Conservation (phyloP, 2,329 filamentous ascomycete genomes). For the Myriosclerotinia scirpicola region DNA sequence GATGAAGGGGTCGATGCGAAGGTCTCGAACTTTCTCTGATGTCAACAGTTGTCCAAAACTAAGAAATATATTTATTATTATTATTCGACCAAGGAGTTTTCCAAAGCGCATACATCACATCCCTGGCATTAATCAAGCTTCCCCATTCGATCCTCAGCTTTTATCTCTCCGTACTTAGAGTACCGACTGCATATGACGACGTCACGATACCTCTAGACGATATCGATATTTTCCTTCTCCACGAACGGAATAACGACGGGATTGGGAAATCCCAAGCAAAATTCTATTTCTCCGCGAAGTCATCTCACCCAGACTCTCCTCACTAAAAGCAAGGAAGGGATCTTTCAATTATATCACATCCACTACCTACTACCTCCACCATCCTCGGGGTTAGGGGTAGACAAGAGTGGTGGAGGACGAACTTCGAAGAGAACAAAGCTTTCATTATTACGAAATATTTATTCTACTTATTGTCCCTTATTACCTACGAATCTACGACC, state of each 20-base stretch:
- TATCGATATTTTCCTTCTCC: not conserved
- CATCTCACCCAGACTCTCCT: not conserved
- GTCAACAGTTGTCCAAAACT: not conserved
- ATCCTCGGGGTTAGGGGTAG: slow-evolving; percentile 1
- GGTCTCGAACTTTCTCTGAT: slow-evolving; percentile 2
- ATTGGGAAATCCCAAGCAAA: not conserved
- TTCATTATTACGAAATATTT: slow-evolving; percentile 7
- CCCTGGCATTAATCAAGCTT: slow-evolving; percentile 7
- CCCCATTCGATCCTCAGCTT: not conserved
- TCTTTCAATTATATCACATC: not conserved
- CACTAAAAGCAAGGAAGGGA: not conserved
- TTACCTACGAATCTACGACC: no score
- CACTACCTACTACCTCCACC: slow-evolving; percentile 4
- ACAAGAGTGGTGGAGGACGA: not conserved
- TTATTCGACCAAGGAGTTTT: not conserved
- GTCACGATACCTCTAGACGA: slow-evolving; percentile 1
- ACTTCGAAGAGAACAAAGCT: not conserved
- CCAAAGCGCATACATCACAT: not conserved
- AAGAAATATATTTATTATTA: not conserved
- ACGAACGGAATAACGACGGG: not conserved
- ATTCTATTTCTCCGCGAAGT: not conserved
- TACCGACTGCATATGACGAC: slow-evolving; percentile 12
- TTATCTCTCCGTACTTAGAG: not conserved
- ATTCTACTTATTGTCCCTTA: no score
- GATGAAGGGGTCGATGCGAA: slow-evolving; percentile 15